Percentiles rank a stretch among this genome's conserved stretches.
These are phyloP conservation scores for Diplotaxis tenuifolia DNA, from an alignment of 345 rosid species.

Conservation along the genomic window DNA sequence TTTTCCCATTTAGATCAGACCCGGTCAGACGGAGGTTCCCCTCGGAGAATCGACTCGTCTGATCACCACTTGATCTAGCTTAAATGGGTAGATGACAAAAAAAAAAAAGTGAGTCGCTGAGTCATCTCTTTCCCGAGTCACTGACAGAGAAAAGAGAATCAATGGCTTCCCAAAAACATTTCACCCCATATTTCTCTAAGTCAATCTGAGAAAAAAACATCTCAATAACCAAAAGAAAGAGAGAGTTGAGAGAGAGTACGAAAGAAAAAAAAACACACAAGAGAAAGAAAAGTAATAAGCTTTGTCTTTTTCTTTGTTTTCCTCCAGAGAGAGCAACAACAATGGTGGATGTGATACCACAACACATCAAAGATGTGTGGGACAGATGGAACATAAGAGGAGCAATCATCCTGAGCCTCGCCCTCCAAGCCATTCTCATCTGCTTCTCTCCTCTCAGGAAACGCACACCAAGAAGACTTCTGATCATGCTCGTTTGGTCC, in stretches of 20 bases:
- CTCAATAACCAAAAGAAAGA: neutral
- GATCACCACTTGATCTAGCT: too few species aligned
- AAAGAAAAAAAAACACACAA: neutral
- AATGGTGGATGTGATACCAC: slow-evolving; percentile 44
- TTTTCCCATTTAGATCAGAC: too few species aligned
- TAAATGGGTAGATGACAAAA: too few species aligned
- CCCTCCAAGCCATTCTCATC: slow-evolving; percentile 52
- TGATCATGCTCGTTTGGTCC: slow-evolving; percentile 49
- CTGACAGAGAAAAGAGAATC: slow-evolving; percentile 9
- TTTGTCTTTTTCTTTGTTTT: neutral
- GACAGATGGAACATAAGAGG: slow-evolving; percentile 59
- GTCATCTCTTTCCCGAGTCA: neutral
- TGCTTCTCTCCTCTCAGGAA: slow-evolving; percentile 52
- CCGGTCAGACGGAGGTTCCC: too few species aligned
- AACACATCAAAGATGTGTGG: slow-evolving; percentile 38
- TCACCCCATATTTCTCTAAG: neutral
- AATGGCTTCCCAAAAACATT: slow-evolving; percentile 18
- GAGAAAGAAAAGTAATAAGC: neutral
- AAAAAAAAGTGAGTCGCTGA: slow-evolving; percentile 1
- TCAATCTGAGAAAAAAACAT: slow-evolving; percentile 4
- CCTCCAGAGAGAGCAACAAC: neutral
- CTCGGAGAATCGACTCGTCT: too few species aligned
- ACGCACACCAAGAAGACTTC: slow-evolving; percentile 37
- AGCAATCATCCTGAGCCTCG: slow-evolving; percentile 52
- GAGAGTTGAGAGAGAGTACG: neutral